Percentiles rank a stretch among this genome's conserved stretches.
phyloP scores from a whole-genome alignment of 805 yeast genomes.

The Lachancea quebecensis region DNA sequence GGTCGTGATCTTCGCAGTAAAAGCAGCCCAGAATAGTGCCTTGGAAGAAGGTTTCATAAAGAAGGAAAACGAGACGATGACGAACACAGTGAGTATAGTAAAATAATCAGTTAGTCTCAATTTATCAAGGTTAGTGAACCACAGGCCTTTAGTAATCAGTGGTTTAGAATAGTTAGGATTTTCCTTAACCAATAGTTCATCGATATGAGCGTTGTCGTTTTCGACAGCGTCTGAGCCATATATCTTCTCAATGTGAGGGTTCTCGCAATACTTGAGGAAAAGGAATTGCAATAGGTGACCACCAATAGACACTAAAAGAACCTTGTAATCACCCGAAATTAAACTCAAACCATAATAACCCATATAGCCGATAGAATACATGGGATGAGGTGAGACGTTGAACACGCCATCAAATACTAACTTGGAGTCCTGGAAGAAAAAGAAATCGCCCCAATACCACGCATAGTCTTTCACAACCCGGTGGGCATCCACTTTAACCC shows the following conservation, averaged over 20 bases:
- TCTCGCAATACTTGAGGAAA: constrained; percentile 68
- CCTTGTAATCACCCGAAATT: constrained; percentile 65
- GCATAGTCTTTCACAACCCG: constrained; percentile 84
- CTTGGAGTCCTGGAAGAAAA: constrained; percentile 63
- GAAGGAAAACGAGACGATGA: constrained; percentile 33
- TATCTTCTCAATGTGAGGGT: constrained; percentile 80
- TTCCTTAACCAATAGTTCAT: constrained; percentile 33
- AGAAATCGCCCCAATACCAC: constrained; percentile 95
- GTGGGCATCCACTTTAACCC: constrained; percentile 86
- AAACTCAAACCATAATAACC: constrained; percentile 83
- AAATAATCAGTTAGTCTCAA: constrained; percentile 59
- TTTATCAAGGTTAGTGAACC: constrained; percentile 52
- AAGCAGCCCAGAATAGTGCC: constrained; percentile 36
- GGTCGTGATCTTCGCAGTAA: constrained; percentile 44
- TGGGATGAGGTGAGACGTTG: constrained; percentile 86
- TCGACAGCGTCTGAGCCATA: constrained; percentile 44
- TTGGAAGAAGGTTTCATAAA: constrained; percentile 24
- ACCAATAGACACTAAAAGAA: constrained; percentile 57
- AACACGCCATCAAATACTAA: constrained; percentile 83
- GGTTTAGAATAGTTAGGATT: constrained; percentile 45
- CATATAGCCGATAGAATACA: constrained; percentile 84
- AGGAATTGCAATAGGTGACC: constrained; percentile 77
- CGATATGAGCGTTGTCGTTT: constrained; percentile 30
- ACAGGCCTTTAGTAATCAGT: constrained; percentile 41
- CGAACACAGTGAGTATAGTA: constrained; percentile 40